Evolutionary conservation across 768 basidiomycete genomes (phyloP).

Genomic region (Infundibulicybe gibba): DNA sequence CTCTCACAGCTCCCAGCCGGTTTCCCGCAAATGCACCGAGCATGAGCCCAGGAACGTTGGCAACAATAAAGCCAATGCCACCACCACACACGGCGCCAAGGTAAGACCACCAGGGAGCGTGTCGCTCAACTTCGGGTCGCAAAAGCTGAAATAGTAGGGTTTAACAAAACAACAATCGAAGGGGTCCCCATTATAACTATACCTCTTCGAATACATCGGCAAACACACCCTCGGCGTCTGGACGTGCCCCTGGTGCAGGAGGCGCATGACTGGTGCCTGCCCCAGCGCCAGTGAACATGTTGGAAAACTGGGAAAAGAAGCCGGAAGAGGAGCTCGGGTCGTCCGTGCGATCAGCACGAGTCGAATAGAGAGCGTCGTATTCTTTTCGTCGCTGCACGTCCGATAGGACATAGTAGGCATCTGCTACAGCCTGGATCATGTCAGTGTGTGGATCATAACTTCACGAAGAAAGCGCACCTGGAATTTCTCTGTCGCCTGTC

Average conservation of each 20-base stretch:
- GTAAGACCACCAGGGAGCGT: slow-evolving; percentile 73
- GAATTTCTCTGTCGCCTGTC: slow-evolving; percentile 77
- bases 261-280: slow-evolving; percentile 21
- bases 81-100: slow-evolving; percentile 71
- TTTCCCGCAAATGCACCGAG: slow-evolving; percentile 88
- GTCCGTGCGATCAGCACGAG: slow-evolving; percentile 51
- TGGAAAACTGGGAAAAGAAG: slow-evolving; percentile 77
- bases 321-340: slow-evolving; percentile 66
- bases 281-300: slow-evolving; percentile 56
- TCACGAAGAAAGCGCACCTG: slow-evolving; percentile 42
- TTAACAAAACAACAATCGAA: background rate
- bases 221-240: slow-evolving; percentile 80
- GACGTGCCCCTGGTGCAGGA: slow-evolving; percentile 38
- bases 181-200: slow-evolving; percentile 9
- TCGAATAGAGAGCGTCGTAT: slow-evolving; percentile 66
- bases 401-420: slow-evolving; percentile 92
- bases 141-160: slow-evolving; percentile 49
- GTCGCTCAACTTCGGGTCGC: slow-evolving; percentile 75
- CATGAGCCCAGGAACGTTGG: slow-evolving; percentile 83
- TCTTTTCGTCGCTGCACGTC: slow-evolving; percentile 69
- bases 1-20: slow-evolving; percentile 84
- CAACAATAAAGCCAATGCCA: slow-evolving; percentile 59
- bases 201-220: slow-evolving; percentile 93
- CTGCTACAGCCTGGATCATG: slow-evolving; percentile 70
- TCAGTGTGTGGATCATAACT: slow-evolving; percentile 1